Evolutionary conservation across 2,329 filamentous ascomycete genomes (phyloP).

Genomic region (Alternaria gaisen): DNA sequence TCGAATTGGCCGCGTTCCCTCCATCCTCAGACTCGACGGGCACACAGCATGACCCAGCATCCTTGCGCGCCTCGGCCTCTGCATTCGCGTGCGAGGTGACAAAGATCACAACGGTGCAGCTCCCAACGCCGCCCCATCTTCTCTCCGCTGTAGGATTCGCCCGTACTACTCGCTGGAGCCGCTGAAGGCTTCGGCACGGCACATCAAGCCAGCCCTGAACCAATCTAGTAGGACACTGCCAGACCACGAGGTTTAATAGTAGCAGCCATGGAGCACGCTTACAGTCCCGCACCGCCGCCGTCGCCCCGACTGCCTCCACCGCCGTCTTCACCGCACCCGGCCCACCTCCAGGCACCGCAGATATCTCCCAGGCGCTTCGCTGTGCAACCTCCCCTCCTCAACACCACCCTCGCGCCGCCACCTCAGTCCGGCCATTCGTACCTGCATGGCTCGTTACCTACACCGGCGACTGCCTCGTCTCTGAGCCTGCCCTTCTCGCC

Average conservation of each 20-base stretch:
- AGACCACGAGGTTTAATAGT: slow-evolving; percentile 11
- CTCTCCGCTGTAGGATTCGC: slow-evolving; percentile 29
- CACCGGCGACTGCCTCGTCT: slow-evolving; percentile 51
- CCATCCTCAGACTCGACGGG: slow-evolving; percentile 17
- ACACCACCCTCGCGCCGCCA: slow-evolving; percentile 51
- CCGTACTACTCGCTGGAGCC: slow-evolving; percentile 39
- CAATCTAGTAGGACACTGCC: slow-evolving; percentile 1
- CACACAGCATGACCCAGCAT: slow-evolving; percentile 19
- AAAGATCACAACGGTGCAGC: slow-evolving; percentile 19
- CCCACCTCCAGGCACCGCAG: slow-evolving; percentile 30
- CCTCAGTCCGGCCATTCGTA: slow-evolving; percentile 33
- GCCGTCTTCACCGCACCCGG: slow-evolving; percentile 26
- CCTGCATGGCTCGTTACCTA: slow-evolving; percentile 47
- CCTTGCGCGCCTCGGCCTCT: slow-evolving; percentile 19
- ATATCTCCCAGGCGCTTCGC: slow-evolving; percentile 48
- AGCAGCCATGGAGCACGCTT: slow-evolving; percentile 24
- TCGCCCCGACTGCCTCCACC: slow-evolving; percentile 32
- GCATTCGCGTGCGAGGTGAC: slow-evolving; percentile 28
- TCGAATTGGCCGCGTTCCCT: slow-evolving; percentile 28
- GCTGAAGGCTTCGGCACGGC: slow-evolving; percentile 43
- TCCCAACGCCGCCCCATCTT: slow-evolving; percentile 19
- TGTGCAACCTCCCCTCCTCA: slow-evolving; percentile 54
- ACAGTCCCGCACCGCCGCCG: slow-evolving; percentile 24
- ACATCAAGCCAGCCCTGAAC: slow-evolving; percentile 25
- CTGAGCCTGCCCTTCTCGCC: slow-evolving; percentile 50